Evolutionary conservation across 257 asterid genomes (phyloP).

Genomic region (Solanum etuberosum): DNA sequence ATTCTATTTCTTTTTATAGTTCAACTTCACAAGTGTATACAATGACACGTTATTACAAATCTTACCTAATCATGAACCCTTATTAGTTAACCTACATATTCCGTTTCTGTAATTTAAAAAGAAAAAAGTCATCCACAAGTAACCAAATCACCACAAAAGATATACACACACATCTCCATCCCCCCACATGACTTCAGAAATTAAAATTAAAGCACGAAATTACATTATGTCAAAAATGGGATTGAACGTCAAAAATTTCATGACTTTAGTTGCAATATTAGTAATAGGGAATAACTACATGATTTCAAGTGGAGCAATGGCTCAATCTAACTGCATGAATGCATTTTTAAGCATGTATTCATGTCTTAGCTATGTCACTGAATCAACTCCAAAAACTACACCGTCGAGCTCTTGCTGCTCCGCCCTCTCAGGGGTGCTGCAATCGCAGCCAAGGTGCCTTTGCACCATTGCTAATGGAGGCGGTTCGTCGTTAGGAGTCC

Average conservation of each 20-base stretch:
- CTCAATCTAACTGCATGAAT: constrained; percentile 46
- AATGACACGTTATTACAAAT: constrained; percentile 24
- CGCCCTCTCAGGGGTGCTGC: constrained; percentile 37
- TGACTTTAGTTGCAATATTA: not conserved
- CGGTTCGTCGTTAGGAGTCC: constrained; percentile 35
- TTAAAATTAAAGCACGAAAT: not conserved
- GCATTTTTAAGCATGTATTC: constrained; percentile 50
- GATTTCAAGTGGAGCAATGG: constrained; percentile 11
- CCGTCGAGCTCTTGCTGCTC: constrained; percentile 56
- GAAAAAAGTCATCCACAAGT: not conserved
- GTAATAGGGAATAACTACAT: not conserved
- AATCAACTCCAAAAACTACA: constrained; percentile 27
- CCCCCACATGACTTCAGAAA: not conserved
- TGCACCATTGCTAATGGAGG: constrained; percentile 44
- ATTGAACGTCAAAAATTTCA: not conserved
- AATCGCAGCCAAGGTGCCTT: constrained; percentile 53
- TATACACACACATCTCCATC: not conserved
- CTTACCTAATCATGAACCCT: constrained; percentile 23
- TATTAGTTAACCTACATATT: constrained; percentile 33
- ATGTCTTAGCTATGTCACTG: constrained; percentile 59
- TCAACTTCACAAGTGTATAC: not conserved
- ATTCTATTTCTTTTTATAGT: not conserved
- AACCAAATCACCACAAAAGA: not conserved
- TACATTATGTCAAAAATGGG: constrained; percentile 20
- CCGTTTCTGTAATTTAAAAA: not conserved